A percentile compares a stretch with the other conserved stretches of the same genome.
These are phyloP conservation scores for Suillus americanus DNA, from an alignment of 768 basidiomycete species.

Conservation along the genomic window DNA sequence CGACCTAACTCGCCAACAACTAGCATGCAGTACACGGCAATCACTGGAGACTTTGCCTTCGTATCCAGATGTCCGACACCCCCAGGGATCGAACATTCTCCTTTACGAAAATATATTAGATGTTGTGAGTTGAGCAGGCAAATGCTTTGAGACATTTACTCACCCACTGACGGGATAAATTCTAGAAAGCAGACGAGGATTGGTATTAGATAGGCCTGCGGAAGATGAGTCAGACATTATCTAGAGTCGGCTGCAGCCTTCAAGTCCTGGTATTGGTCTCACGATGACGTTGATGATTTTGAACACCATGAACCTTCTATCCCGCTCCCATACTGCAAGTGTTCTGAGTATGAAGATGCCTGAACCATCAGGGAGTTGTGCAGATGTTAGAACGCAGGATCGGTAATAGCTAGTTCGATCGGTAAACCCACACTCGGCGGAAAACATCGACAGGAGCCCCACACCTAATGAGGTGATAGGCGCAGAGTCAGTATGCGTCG, in stretches of 20 bases:
- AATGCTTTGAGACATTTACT: neutral
- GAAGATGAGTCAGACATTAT: neutral
- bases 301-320: neutral
- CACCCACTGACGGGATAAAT: neutral
- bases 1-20: neutral
- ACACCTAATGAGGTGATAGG: neutral
- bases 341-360: neutral
- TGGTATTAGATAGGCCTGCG: neutral
- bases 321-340: neutral
- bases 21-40: neutral
- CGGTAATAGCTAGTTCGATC: neutral
- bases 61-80: neutral
- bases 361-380: neutral
- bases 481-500: neutral
- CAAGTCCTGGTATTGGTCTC: neutral
- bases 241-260: neutral
- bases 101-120: neutral
- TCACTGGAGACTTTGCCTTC: neutral
- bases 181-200: neutral
- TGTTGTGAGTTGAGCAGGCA: neutral
- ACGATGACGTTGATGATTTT: neutral
- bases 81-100: neutral
- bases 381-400: neutral
- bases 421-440: neutral
- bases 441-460: neutral